A percentile compares a stretch with the other conserved stretches of the same genome.
phyloP scores from a whole-genome alignment of 257 asterid species.

The Solanum habrochaites region DNA sequence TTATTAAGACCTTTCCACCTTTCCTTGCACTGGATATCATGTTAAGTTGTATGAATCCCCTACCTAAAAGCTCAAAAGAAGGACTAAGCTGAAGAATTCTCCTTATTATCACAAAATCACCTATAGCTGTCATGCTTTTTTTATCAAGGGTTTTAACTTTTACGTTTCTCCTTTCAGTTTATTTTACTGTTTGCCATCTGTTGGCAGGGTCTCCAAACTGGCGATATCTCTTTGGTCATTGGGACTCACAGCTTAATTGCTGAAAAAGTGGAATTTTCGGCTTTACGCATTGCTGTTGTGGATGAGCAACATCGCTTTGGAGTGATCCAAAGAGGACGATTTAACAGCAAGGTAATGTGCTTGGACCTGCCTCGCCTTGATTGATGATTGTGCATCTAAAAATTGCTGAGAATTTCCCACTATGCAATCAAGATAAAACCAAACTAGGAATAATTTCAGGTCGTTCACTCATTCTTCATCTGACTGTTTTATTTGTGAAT shows the following conservation, averaged over 20 bases:
- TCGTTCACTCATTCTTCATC: neutral
- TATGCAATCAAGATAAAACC: neutral
- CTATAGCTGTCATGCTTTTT: neutral
- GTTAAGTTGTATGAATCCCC: neutral
- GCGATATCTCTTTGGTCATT: conserved; percentile 81
- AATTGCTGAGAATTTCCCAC: neutral
- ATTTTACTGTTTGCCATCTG: conserved; percentile 6
- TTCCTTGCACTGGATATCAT: neutral
- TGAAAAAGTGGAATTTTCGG: conserved; percentile 76
- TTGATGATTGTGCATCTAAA: neutral
- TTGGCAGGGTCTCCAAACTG: conserved; percentile 67
- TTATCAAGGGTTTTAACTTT: neutral
- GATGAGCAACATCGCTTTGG: conserved; percentile 99
- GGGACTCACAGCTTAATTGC: conserved; percentile 91
- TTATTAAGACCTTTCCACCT: neutral
- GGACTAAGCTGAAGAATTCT: neutral
- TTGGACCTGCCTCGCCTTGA: neutral
- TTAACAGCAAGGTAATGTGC: conserved; percentile 80
- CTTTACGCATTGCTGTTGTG: conserved; percentile 78
- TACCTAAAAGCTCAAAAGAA: neutral
- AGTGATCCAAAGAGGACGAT: conserved; percentile 90
- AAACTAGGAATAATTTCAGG: neutral
- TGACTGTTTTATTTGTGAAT: neutral
- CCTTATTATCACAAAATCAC: neutral
- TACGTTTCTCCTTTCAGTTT: neutral